These are phyloP conservation scores for Conringia planisiliqua DNA, from an alignment of 345 rosid genomes.

Conservation along the genomic window DNA sequence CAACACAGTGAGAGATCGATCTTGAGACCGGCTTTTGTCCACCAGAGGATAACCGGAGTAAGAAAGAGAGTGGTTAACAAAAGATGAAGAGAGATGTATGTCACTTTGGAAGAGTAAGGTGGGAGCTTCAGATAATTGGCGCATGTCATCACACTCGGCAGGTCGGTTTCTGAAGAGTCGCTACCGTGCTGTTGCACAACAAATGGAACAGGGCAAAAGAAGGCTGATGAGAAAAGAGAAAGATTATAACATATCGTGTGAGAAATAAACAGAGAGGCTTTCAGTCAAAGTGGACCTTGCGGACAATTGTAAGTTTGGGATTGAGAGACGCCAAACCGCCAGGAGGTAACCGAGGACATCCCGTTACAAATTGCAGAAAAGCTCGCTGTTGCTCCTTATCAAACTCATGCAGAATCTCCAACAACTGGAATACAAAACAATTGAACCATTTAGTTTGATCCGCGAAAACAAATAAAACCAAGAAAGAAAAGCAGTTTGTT, in stretches of 20 bases:
- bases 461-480: neutral
- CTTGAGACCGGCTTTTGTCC: neutral
- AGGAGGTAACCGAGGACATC: constrained; percentile 91
- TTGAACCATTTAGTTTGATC: constrained; percentile 13
- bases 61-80: neutral
- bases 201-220: neutral
- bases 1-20: constrained; percentile 10
- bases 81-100: constrained; percentile 16
- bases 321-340: constrained; percentile 87
- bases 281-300: constrained; percentile 52
- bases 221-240: neutral
- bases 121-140: constrained; percentile 97
- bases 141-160: constrained; percentile 98
- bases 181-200: constrained; percentile 57
- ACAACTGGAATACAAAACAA: constrained; percentile 47
- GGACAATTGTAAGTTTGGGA: constrained; percentile 89
- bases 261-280: neutral
- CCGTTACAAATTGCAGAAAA: constrained; percentile 91
- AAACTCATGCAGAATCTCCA: constrained; percentile 76
- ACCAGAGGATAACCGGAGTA: neutral
- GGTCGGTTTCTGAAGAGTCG: constrained; percentile 62
- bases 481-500: neutral
- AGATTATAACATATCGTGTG: neutral
- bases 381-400: constrained; percentile 58
- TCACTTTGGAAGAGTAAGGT: constrained; percentile 86